Conservation (phyloP, 345 rosid species). For the Camelina laxa region DNA sequence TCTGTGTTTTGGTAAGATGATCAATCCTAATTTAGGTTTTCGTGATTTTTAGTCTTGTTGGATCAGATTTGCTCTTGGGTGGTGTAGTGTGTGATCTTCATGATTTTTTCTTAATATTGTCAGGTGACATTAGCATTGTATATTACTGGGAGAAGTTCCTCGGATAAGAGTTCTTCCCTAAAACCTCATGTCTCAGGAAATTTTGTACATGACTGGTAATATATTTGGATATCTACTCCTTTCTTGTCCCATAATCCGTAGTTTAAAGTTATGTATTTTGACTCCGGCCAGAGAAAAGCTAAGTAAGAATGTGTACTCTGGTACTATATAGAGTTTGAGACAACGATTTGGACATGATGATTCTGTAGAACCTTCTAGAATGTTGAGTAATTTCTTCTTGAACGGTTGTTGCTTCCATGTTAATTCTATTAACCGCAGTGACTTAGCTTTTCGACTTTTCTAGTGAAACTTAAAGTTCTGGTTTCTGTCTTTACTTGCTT, state of each 20-base stretch:
- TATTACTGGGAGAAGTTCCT: conserved; percentile 68
- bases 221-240: conserved; percentile 1
- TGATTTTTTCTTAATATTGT: conserved; percentile 24
- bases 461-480: conserved; percentile 11
- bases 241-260: neutral
- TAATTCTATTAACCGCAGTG: neutral
- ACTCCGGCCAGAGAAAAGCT: neutral
- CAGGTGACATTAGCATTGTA: conserved; percentile 67
- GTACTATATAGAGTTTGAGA: neutral
- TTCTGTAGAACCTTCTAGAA: neutral
- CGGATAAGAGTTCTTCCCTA: conserved; percentile 63
- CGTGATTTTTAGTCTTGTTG: neutral
- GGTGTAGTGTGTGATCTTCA: neutral
- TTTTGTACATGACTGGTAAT: conserved; percentile 76
- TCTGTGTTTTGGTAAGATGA: conserved; percentile 74
- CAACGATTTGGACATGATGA: neutral
- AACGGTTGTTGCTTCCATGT: neutral
- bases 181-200: conserved; percentile 81
- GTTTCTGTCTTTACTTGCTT: conserved; percentile 20
- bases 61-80: conserved; percentile 1
- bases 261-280: neutral
- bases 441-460: conserved; percentile 6
- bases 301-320: neutral
- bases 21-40: neutral
- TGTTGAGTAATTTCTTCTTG: neutral